phyloP scores from a whole-genome alignment of 129 eudicot species.

The Centella asiatica region DNA sequence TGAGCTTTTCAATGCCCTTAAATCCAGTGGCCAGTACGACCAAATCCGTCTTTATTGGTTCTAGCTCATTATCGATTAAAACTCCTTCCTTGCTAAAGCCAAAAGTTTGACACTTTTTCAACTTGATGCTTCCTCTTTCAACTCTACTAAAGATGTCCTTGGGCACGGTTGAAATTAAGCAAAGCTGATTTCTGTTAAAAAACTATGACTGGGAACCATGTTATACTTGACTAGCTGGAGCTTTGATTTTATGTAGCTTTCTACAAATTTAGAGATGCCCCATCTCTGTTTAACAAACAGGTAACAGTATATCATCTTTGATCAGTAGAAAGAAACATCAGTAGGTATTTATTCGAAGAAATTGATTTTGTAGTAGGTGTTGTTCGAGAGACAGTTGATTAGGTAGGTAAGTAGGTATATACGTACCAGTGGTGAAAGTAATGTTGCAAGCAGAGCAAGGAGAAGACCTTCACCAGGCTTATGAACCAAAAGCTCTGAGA shows the following conservation, averaged over 20 bases:
- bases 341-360: too few relatives aligned
- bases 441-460: conserved; percentile 31
- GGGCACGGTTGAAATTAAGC: conserved; percentile 24
- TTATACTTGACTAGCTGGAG: conserved; percentile 28
- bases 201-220: conserved; percentile 46
- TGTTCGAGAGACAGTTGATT: too few relatives aligned
- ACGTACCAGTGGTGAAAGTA: conserved; percentile 51
- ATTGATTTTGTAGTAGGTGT: too few relatives aligned
- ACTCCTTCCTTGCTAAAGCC: conserved; percentile 47
- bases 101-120: conserved; percentile 27
- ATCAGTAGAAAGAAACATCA: too few relatives aligned
- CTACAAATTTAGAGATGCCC: conserved; percentile 42
- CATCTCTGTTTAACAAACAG: conserved; percentile 35
- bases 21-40: conserved; percentile 73
- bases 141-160: conserved; percentile 32
- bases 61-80: conserved; percentile 20
- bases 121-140: conserved; percentile 43
- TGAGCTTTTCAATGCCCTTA: conserved; percentile 38
- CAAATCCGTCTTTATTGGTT: conserved; percentile 29
- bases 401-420: background rate
- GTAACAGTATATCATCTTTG: background rate
- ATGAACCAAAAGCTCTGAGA: conserved; percentile 47
- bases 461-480: conserved; percentile 54
- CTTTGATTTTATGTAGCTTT: conserved; percentile 26
- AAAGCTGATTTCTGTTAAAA: conserved; percentile 23